Evolutionary conservation across 257 asterid genomes (phyloP).

Genomic region (Plantago elongata): DNA sequence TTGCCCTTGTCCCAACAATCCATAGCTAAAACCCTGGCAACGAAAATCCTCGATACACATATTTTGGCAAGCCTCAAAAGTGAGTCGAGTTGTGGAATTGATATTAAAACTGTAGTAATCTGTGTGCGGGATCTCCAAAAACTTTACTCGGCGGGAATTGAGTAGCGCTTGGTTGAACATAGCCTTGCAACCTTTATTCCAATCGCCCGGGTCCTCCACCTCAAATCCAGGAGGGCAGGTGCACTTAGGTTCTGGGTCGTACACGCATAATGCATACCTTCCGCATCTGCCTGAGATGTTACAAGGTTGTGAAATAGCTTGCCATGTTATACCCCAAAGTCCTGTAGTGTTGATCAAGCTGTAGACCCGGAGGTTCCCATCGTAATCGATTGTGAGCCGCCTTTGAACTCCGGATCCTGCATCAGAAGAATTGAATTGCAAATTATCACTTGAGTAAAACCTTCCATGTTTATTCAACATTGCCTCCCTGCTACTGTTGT

Average conservation of each 20-base stretch:
- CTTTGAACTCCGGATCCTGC: conserved; percentile 46
- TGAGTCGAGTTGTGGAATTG: conserved; percentile 4
- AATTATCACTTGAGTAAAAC: conserved; percentile 49
- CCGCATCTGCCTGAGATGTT: conserved; percentile 53
- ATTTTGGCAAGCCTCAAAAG: conserved; percentile 34
- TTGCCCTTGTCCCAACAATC: conserved; percentile 35
- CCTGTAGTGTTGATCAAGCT: conserved; percentile 48
- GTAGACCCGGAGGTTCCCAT: conserved; percentile 60
- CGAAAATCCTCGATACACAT: conserved; percentile 29
- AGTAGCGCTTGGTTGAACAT: conserved; percentile 25
- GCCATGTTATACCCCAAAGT: conserved; percentile 52
- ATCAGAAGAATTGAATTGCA: conserved; percentile 42
- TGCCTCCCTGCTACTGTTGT: conserved; percentile 55
- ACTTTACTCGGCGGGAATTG: conserved; percentile 25
- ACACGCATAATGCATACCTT: conserved; percentile 48
- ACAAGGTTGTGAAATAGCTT: conserved; percentile 50
- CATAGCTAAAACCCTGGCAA: conserved; percentile 49
- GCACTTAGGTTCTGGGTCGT: conserved; percentile 34
- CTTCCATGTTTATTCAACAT: conserved; percentile 40
- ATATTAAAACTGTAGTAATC: conserved; percentile 66
- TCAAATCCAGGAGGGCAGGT: conserved; percentile 54
- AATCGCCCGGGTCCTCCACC: conserved; percentile 32
- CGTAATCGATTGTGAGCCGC: conserved; percentile 50
- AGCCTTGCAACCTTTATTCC: conserved; percentile 51
- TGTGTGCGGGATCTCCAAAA: conserved; percentile 39